Evolutionary conservation across 345 rosid species (phyloP).

Genomic region (Brassica juncea): DNA sequence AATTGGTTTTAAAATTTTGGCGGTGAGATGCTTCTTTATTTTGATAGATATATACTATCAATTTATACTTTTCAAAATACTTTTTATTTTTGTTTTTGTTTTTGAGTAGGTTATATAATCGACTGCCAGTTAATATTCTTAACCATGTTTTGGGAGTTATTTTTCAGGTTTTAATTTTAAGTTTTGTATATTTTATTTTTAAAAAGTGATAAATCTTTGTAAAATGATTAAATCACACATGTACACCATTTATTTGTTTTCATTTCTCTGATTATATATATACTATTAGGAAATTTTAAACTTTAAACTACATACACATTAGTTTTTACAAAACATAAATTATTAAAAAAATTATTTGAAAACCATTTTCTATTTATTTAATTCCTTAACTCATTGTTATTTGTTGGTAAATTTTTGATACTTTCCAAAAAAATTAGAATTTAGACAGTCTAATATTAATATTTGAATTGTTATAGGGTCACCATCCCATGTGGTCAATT

Average conservation of each 20-base stretch:
- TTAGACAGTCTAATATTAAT: conserved; percentile 1
- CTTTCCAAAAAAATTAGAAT: neutral
- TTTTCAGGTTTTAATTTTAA: neutral
- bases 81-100: neutral
- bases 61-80: neutral
- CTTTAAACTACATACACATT: neutral
- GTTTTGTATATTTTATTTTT: neutral
- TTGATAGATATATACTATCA: neutral
- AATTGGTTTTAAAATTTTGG: neutral
- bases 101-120: neutral
- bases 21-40: neutral
- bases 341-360: neutral
- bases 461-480: conserved; percentile 13
- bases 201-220: neutral
- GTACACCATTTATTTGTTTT: neutral
- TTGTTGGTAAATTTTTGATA: neutral
- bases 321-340: neutral
- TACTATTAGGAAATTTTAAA: neutral
- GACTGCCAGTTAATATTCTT: neutral
- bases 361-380: neutral
- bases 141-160: neutral
- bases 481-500: conserved; percentile 25
- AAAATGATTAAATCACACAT: neutral
- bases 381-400: neutral
- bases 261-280: neutral